These are phyloP conservation scores for Flaveria brownii DNA, from an alignment of 129 eudicot genomes.

Conservation along the genomic window DNA sequence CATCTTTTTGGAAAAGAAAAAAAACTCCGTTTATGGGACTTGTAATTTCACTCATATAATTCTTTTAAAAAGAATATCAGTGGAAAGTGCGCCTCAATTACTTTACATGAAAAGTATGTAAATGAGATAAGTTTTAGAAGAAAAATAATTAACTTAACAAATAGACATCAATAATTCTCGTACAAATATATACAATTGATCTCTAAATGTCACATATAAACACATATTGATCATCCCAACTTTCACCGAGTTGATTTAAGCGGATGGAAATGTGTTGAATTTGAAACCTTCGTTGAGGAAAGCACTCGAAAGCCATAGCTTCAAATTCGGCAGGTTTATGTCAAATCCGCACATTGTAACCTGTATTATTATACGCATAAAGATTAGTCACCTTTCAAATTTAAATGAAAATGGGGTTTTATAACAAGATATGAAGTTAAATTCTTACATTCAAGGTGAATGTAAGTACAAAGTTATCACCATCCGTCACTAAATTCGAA, in stretches of 20 bases:
- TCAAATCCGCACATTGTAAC: slow-evolving; percentile 41
- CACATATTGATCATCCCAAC: neutral
- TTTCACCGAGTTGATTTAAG: neutral
- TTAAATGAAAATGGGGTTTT: neutral
- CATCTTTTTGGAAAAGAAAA: no score
- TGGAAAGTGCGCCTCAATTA: no score
- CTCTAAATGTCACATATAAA: slow-evolving; percentile 7
- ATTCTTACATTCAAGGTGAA: slow-evolving; percentile 61
- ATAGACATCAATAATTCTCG: no score
- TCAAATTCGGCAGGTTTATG: slow-evolving; percentile 52
- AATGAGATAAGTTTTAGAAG: no score
- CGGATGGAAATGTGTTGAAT: slow-evolving; percentile 31
- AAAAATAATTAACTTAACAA: no score
- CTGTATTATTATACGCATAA: slow-evolving; percentile 25
- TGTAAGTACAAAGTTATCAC: slow-evolving; percentile 51
- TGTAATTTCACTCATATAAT: no score
- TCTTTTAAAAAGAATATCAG: no score
- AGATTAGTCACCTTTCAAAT: no score
- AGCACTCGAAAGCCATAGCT: slow-evolving; percentile 67
- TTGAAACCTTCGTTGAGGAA: slow-evolving; percentile 75
- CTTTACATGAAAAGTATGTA: no score
- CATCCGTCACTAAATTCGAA: slow-evolving; percentile 55
- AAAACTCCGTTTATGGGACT: no score
- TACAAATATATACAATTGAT: no score
- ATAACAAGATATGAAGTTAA: neutral